These are phyloP conservation scores for Ophiostoma australiae DNA, from an alignment of 2,329 filamentous ascomycete species.

Conservation along the genomic window DNA sequence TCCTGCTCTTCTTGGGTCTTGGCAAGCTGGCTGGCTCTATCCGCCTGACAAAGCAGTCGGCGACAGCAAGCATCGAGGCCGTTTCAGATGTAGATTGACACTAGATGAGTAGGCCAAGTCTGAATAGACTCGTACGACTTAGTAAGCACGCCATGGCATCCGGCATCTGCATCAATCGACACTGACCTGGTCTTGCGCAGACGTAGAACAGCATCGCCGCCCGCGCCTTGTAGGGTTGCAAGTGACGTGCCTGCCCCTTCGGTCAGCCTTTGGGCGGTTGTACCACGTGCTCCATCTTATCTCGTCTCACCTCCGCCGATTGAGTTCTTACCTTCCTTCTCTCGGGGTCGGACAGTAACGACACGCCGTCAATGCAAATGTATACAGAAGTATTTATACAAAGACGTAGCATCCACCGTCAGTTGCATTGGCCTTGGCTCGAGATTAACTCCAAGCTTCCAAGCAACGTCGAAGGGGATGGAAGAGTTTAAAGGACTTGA, in stretches of 20 bases:
- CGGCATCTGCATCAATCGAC: too few relatives aligned
- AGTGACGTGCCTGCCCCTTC: not conserved
- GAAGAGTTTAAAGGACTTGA: not conserved
- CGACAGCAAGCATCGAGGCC: too few relatives aligned
- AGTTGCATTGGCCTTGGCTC: not conserved
- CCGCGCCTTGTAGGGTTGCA: too few relatives aligned
- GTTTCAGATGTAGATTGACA: too few relatives aligned
- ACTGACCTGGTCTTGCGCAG: too few relatives aligned
- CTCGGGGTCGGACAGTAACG: not conserved
- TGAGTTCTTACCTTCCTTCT: not conserved
- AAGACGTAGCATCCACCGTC: not conserved
- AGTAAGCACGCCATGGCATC: too few relatives aligned
- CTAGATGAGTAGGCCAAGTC: too few relatives aligned
- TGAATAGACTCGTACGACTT: too few relatives aligned
- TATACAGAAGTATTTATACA: not conserved
- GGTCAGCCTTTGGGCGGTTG: not conserved
- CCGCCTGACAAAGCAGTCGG: too few relatives aligned
- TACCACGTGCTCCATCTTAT: not conserved
- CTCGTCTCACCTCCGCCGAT: not conserved
- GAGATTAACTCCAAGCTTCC: not conserved
- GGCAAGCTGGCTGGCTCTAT: not conserved
- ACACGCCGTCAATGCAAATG: not conserved
- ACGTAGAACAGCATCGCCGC: too few relatives aligned
- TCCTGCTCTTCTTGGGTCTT: not conserved
- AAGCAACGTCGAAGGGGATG: too few relatives aligned